Conservation (phyloP, 768 basidiomycete species). For the Rhodotorula kratochvilovae region DNA sequence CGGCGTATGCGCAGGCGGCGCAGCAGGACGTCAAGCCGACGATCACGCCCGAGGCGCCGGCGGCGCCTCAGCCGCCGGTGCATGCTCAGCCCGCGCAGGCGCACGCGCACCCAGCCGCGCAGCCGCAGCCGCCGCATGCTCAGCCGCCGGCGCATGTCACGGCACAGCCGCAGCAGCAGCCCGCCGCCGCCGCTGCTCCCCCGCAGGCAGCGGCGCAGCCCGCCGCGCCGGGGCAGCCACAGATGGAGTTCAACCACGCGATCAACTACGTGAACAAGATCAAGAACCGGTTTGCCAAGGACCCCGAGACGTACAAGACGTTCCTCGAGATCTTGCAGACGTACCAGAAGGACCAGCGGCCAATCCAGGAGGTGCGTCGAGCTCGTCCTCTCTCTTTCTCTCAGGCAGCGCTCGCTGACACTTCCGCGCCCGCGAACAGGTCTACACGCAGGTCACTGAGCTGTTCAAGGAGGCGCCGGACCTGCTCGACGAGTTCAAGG, state of each 20-base stretch:
- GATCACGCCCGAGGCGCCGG: background rate
- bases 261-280: slow-evolving; percentile 98
- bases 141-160: background rate
- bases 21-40: slow-evolving; percentile 2
- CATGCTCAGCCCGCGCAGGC: background rate
- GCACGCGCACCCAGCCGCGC: background rate
- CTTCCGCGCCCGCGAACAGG: slow-evolving; percentile 14
- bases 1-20: background rate
- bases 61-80: background rate
- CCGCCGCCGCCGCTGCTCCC: background rate
- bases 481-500: slow-evolving; percentile 45
- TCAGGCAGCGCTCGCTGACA: background rate
- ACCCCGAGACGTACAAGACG: slow-evolving; percentile 67
- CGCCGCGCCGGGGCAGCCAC: background rate
- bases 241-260: slow-evolving; percentile 63
- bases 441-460: slow-evolving; percentile 43
- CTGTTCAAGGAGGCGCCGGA: slow-evolving; percentile 44
- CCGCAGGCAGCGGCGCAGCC: background rate
- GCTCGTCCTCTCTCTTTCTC: background rate
- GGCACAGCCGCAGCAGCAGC: background rate
- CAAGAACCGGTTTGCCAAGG: slow-evolving; percentile 80
- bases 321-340: slow-evolving; percentile 54
- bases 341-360: slow-evolving; percentile 57
- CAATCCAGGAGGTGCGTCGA: slow-evolving; percentile 54
- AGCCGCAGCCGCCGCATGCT: background rate